A percentile compares a stretch with the other conserved stretches of the same genome.
Evolutionary conservation across 2,329 filamentous ascomycete species (phyloP).

Genomic region (Cladosporium sp.): DNA sequence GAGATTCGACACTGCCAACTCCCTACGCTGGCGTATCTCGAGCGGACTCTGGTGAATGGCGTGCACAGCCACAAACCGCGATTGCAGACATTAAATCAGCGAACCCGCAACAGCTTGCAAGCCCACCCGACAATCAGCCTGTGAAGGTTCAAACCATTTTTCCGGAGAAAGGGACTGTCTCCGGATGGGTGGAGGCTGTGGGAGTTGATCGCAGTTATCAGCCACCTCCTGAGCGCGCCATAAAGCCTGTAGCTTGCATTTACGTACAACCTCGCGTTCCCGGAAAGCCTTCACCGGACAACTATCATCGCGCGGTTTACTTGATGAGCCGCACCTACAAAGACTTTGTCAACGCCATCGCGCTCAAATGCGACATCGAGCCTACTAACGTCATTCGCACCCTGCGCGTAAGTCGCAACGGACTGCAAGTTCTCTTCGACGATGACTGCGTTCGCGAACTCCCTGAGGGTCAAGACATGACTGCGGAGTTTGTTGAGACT

Average conservation of each 20-base stretch:
- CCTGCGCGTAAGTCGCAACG: slow-evolving; percentile 67
- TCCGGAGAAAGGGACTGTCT: slow-evolving; percentile 62
- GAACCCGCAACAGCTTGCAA: slow-evolving; percentile 38
- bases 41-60: slow-evolving; percentile 44
- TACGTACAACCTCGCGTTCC: slow-evolving; percentile 63
- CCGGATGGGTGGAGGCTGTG: slow-evolving; percentile 83
- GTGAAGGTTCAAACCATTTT: slow-evolving; percentile 55
- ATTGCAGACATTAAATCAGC: slow-evolving; percentile 44
- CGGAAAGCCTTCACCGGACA: slow-evolving; percentile 47
- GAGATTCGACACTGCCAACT: slow-evolving; percentile 39
- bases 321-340: slow-evolving; percentile 69
- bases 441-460: slow-evolving; percentile 83
- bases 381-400: slow-evolving; percentile 65
- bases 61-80: slow-evolving; percentile 51
- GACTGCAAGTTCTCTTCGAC: slow-evolving; percentile 80
- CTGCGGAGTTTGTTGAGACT: slow-evolving; percentile 65
- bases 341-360: slow-evolving; percentile 69
- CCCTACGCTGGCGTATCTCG: slow-evolving; percentile 41
- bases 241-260: slow-evolving; percentile 82
- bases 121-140: slow-evolving; percentile 45
- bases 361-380: slow-evolving; percentile 77
- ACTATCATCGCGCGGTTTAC: slow-evolving; percentile 82
- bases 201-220: slow-evolving; percentile 85
- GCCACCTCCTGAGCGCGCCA: slow-evolving; percentile 66
- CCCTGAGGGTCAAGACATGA: slow-evolving; percentile 87